Evolutionary conservation across 2,329 filamentous ascomycete species (phyloP).

Genomic region (Diaporthe amygdali): DNA sequence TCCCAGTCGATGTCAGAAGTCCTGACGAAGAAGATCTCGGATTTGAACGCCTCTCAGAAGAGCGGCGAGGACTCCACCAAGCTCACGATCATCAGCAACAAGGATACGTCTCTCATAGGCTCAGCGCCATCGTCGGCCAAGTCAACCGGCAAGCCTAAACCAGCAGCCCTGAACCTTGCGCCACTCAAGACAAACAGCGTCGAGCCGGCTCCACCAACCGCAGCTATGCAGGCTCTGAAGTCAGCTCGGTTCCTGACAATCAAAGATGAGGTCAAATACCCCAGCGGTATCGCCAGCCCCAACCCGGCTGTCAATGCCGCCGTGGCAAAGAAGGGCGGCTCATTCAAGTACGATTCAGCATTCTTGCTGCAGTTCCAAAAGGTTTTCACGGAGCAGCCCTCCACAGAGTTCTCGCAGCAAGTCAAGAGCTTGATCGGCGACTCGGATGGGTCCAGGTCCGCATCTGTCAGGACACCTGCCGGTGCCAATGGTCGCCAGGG

Average conservation of each 20-base stretch:
- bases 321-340: slow-evolving; percentile 78
- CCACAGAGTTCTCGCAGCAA: slow-evolving; percentile 88
- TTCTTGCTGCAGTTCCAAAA: slow-evolving; percentile 96
- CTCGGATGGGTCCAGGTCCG: slow-evolving; percentile 65
- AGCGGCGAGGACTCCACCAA: slow-evolving; percentile 59
- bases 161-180: slow-evolving; percentile 85
- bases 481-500: slow-evolving; percentile 52
- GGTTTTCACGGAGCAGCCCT: slow-evolving; percentile 96
- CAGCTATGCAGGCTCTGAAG: slow-evolving; percentile 90
- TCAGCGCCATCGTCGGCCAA: slow-evolving; percentile 40
- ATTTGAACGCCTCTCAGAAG: slow-evolving; percentile 44
- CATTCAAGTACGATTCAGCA: slow-evolving; percentile 92
- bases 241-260: slow-evolving; percentile 87
- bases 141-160: slow-evolving; percentile 67
- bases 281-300: slow-evolving; percentile 81
- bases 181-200: slow-evolving; percentile 81
- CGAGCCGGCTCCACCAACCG: slow-evolving; percentile 90
- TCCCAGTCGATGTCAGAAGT: slow-evolving; percentile 57
- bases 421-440: slow-evolving; percentile 89
- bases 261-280: slow-evolving; percentile 81
- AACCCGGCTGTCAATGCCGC: slow-evolving; percentile 89
- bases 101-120: slow-evolving; percentile 10
- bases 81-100: slow-evolving; percentile 48
- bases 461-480: slow-evolving; percentile 64
- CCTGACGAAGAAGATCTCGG: slow-evolving; percentile 47